phyloP scores from a whole-genome alignment of 352 stramenopile genomes.

The Phytopythium chamaehyphon region DNA sequence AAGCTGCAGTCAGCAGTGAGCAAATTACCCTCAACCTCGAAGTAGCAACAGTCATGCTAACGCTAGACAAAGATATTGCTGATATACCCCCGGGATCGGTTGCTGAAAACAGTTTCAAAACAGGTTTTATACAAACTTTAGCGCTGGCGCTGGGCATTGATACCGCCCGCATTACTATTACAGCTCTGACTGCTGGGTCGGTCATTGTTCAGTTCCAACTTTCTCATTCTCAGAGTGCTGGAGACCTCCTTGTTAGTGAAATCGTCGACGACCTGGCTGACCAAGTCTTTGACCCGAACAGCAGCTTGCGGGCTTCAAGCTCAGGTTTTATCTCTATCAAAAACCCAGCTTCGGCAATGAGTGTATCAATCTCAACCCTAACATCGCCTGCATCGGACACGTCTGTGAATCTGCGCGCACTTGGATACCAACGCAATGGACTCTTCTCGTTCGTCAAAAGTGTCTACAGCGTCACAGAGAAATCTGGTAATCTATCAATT shows the following conservation, averaged over 20 bases:
- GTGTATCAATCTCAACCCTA: slow-evolving; percentile 19
- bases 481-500: slow-evolving; percentile 30
- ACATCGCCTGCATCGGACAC: slow-evolving; percentile 7
- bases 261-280: slow-evolving; percentile 32
- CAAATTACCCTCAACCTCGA: slow-evolving; percentile 40
- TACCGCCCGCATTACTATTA: slow-evolving; percentile 44
- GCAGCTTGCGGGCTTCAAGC: slow-evolving; percentile 23
- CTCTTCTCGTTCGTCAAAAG: slow-evolving; percentile 56
- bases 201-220: slow-evolving; percentile 67
- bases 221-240: slow-evolving; percentile 38
- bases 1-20: slow-evolving; percentile 17
- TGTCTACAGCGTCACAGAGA: slow-evolving; percentile 59
- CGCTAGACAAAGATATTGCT: slow-evolving; percentile 57
- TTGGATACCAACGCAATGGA: slow-evolving; percentile 54
- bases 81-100: slow-evolving; percentile 40
- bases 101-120: slow-evolving; percentile 51
- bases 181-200: slow-evolving; percentile 41
- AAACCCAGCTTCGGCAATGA: slow-evolving; percentile 29
- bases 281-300: slow-evolving; percentile 38
- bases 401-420: slow-evolving; percentile 31
- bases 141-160: slow-evolving; percentile 42
- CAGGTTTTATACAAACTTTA: slow-evolving; percentile 27
- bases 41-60: slow-evolving; percentile 43
- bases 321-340: slow-evolving; percentile 18
- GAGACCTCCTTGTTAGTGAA: slow-evolving; percentile 45